Evolutionary conservation across 306 rosid genomes (phyloP), one percentile per base, ranked within the genome.

Genomic region (Luffa aegyptiaca): DNA sequence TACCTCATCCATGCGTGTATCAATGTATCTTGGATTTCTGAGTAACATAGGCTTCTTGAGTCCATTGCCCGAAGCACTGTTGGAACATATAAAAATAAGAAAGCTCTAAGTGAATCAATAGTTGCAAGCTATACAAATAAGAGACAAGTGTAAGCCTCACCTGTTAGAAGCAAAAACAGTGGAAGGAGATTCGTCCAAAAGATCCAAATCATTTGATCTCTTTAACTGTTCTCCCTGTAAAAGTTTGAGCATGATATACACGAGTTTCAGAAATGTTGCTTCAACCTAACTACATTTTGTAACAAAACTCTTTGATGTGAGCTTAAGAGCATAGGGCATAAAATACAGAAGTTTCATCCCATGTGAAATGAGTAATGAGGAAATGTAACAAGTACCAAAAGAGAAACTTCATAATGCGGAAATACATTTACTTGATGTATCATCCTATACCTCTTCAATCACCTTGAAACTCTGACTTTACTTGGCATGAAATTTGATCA

Each of bases 1-100:
- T 66, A 92, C 87, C 82, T 89, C 97, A 85, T 90, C 91, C 82
- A 94, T 88, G 1, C 91, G 91, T 8, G 90, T 89, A 46, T 88
- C 92, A 39, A 81, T 82, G 77, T 89, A 89, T 85, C 88, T 83
- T 18, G 93, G 96, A n/a, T 72, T 73, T 87, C 76, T 86, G 36
- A 82, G 83, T 77, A 73, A 31, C 62, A 84, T 89, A 2, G 82
- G 78, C 83, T 86, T 91, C 82, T 81, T 90, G 59, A 71, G 52
- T 72, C 83, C 90, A 84, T 80, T 83, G 53, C 65, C 86, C 80
- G 51, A 78, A 56, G 82, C 92, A 59, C 83, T 77, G 41, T 26
- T 63, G 51, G 83, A 83, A 59, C 85, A 84, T 31, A 48, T 46
- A 83, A 81, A 83, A 81, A 55, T 35, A 83, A 76, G 73, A 82